These are phyloP conservation scores for Tolypocladium album DNA, from an alignment of 2,329 filamentous ascomycete species.

Conservation along the genomic window DNA sequence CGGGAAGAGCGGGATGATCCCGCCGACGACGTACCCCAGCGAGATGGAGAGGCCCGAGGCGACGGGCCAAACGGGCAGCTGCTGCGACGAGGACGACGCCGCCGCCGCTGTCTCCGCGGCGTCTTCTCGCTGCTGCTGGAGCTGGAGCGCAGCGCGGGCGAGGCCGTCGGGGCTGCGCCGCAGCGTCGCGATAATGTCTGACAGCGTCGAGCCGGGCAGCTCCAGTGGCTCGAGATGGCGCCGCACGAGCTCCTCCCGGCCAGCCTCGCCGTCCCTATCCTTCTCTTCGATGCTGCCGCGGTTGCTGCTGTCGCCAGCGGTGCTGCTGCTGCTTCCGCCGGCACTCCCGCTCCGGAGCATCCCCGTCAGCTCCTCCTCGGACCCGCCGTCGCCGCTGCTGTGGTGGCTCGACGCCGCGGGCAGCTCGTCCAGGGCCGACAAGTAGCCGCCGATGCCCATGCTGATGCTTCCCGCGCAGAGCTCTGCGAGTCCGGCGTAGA, in stretches of 20 bases:
- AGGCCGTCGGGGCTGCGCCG: slow-evolving; percentile 19
- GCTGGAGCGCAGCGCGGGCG: slow-evolving; percentile 7
- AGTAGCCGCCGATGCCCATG: slow-evolving; percentile 63
- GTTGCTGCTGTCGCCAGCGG: background rate
- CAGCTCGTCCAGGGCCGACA: slow-evolving; percentile 41
- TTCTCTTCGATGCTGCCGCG: slow-evolving; percentile 7
- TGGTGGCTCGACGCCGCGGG: slow-evolving; percentile 1
- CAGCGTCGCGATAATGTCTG: slow-evolving; percentile 14
- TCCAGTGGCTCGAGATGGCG: slow-evolving; percentile 20
- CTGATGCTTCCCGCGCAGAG: slow-evolving; percentile 61
- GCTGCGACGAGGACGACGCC: slow-evolving; percentile 8
- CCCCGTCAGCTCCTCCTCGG: slow-evolving; percentile 12
- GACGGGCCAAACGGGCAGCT: slow-evolving; percentile 21
- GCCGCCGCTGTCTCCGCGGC: background rate
- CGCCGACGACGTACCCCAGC: slow-evolving; percentile 50
- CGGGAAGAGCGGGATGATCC: slow-evolving; percentile 49
- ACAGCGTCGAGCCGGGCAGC: slow-evolving; percentile 11
- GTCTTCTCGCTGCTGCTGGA: slow-evolving; percentile 5
- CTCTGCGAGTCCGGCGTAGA: slow-evolving; percentile 60
- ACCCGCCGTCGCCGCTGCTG: background rate
- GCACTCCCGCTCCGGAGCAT: slow-evolving; percentile 12
- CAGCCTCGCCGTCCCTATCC: background rate
- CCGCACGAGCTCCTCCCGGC: slow-evolving; percentile 15
- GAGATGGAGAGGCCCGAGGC: slow-evolving; percentile 49
- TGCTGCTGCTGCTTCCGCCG: slow-evolving; percentile 1